Percentiles rank a stretch among this genome's conserved stretches.
These are phyloP conservation scores for Trichoderma polysporum DNA, from an alignment of 2,329 filamentous ascomycete genomes.

Conservation along the genomic window DNA sequence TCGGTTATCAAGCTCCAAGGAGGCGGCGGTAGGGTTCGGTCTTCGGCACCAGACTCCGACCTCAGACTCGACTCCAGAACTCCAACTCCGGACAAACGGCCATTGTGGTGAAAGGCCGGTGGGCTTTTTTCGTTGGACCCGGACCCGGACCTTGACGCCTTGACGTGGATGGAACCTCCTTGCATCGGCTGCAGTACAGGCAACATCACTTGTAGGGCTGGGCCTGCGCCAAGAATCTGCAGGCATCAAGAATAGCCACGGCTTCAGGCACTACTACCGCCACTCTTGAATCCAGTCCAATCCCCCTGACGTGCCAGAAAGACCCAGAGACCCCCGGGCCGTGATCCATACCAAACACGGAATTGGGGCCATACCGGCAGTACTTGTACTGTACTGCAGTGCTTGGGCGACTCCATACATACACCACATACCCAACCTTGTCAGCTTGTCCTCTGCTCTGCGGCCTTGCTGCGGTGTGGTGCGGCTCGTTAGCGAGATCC, in stretches of 20 bases:
- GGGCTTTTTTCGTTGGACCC: not conserved
- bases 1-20: not conserved
- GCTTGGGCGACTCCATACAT: not conserved
- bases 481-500: conserved; percentile 4
- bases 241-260: not conserved
- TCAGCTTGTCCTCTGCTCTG: not conserved
- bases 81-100: not conserved
- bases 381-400: not conserved
- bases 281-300: not conserved
- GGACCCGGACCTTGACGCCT: not conserved
- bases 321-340: not conserved
- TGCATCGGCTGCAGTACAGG: not conserved
- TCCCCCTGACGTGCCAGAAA: not conserved
- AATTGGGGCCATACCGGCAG: not conserved
- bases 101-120: not conserved
- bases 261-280: not conserved
- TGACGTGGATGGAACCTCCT: not conserved
- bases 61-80: not conserved
- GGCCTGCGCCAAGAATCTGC: not conserved
- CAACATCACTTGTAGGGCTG: not conserved
- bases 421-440: not conserved
- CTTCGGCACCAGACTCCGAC: not conserved
- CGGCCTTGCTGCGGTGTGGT: conserved; percentile 1
- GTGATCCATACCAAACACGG: not conserved
- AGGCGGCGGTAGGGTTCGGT: not conserved